Percentiles rank a stretch among this genome's conserved stretches.
These are phyloP conservation scores for Thermomyces lanuginosus DNA, from an alignment of 2,329 filamentous ascomycete species.

Conservation along the genomic window DNA sequence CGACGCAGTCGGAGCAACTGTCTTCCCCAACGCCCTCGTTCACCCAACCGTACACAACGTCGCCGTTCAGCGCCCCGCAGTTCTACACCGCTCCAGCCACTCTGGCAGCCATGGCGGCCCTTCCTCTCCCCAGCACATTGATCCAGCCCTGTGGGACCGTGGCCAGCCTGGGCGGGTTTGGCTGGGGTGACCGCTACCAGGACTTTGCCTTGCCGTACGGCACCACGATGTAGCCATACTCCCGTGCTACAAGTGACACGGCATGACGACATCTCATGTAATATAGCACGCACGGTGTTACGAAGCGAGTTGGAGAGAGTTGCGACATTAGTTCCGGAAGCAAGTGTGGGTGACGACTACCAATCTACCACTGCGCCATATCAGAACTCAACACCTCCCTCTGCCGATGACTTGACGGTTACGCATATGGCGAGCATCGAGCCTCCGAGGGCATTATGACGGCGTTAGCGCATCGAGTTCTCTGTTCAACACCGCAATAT, in stretches of 20 bases:
- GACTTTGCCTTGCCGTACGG: conserved; percentile 58
- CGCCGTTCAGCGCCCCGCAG: conserved; percentile 40
- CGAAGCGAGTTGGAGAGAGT: neutral
- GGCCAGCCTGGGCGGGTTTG: conserved; percentile 59
- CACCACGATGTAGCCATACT: conserved; percentile 71
- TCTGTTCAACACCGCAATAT: conserved; percentile 10
- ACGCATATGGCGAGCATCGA: conserved; percentile 24
- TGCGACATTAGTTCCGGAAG: no score
- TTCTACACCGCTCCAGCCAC: conserved; percentile 70
- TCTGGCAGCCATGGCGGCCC: conserved; percentile 54
- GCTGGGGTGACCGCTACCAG: conserved; percentile 63
- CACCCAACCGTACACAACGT: conserved; percentile 60
- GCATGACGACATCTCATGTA: no score
- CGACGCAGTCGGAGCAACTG: conserved; percentile 51
- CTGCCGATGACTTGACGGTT: no score
- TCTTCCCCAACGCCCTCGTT: conserved; percentile 66
- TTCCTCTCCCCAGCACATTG: conserved; percentile 76
- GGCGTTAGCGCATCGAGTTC: conserved; percentile 32
- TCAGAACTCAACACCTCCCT: no score
- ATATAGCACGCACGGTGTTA: neutral
- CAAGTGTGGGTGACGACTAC: no score
- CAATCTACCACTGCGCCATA: no score
- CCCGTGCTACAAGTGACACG: no score
- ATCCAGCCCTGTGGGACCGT: conserved; percentile 68
- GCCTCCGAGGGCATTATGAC: conserved; percentile 36